A percentile compares a stretch with the other conserved stretches of the same genome.
Conservation (phyloP, 2,329 filamentous ascomycete genomes). For the Orbilia blumenaviensis region DNA sequence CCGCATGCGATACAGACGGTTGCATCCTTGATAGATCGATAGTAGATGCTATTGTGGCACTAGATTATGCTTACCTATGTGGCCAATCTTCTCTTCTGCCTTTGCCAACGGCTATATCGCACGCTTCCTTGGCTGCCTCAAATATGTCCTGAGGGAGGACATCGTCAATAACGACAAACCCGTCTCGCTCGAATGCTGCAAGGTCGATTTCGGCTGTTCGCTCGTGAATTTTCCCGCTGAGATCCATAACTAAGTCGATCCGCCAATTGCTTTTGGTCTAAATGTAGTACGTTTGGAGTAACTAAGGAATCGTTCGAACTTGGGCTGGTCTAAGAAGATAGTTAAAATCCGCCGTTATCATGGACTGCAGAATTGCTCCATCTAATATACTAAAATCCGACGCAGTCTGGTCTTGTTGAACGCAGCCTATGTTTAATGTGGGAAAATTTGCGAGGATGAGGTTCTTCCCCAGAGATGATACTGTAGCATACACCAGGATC, state of each 20-base stretch:
- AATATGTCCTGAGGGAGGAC: conserved; percentile 38
- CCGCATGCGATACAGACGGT: no score
- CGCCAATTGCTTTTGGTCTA: no score
- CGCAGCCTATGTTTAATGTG: no score
- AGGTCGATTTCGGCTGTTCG: conserved; percentile 19
- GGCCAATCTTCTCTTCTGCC: conserved; percentile 48
- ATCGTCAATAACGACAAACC: conserved; percentile 45
- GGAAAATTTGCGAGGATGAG: neutral
- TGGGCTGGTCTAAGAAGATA: no score
- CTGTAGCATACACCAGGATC: neutral
- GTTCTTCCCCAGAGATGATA: neutral
- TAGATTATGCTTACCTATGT: conserved; percentile 25
- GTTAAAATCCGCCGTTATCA: no score
- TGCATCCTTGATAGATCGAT: no score
- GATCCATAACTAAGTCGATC: conserved; percentile 25
- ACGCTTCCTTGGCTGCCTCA: conserved; percentile 38
- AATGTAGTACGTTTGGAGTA: no score
- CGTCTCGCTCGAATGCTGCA: conserved; percentile 39
- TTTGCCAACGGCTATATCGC: conserved; percentile 42
- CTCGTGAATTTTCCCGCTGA: neutral
- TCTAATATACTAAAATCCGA: no score
- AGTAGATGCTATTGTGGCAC: neutral
- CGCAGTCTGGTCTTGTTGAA: no score
- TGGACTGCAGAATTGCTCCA: no score
- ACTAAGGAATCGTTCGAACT: no score